These are phyloP conservation scores for Emmonsiellopsis sp. DNA, from an alignment of 2,329 filamentous ascomycete genomes.

Conservation along the genomic window DNA sequence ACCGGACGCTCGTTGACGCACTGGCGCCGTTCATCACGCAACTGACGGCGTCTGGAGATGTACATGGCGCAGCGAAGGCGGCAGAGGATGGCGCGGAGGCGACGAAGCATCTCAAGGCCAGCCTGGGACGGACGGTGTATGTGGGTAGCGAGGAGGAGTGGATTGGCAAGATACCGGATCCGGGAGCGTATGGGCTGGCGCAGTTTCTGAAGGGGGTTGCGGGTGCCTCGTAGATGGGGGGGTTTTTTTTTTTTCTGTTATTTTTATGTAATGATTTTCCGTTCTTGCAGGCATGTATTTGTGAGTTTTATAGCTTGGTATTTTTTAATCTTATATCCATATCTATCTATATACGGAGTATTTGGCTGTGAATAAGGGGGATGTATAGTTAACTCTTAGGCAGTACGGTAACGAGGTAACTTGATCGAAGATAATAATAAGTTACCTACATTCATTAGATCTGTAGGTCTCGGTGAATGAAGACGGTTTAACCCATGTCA, in stretches of 20 bases:
- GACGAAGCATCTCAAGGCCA: slow-evolving; percentile 89
- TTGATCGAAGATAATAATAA: too few species aligned
- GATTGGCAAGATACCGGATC: slow-evolving; percentile 66
- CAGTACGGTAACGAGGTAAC: too few species aligned
- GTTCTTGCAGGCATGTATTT: neutral
- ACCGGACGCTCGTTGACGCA: slow-evolving; percentile 84
- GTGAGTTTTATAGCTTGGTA: neutral
- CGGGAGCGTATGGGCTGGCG: slow-evolving; percentile 68
- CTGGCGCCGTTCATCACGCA: slow-evolving; percentile 76
- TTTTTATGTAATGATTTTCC: neutral
- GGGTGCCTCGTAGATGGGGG: slow-evolving; percentile 30
- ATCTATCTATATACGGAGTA: too few species aligned
- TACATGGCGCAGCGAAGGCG: slow-evolving; percentile 65
- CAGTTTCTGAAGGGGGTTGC: slow-evolving; percentile 75
- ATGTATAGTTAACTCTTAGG: too few species aligned
- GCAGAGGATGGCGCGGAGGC: slow-evolving; percentile 66
- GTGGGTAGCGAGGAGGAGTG: slow-evolving; percentile 57
- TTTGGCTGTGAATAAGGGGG: too few species aligned
- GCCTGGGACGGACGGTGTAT: slow-evolving; percentile 74
- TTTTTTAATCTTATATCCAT: neutral
- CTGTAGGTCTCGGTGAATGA: too few species aligned
- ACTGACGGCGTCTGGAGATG: slow-evolving; percentile 55
- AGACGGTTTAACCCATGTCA: too few species aligned
- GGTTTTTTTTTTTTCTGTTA: neutral
- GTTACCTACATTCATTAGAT: too few species aligned